Evolutionary conservation across 2,329 filamentous ascomycete species (phyloP).

Genomic region (Alternaria incomplexa): DNA sequence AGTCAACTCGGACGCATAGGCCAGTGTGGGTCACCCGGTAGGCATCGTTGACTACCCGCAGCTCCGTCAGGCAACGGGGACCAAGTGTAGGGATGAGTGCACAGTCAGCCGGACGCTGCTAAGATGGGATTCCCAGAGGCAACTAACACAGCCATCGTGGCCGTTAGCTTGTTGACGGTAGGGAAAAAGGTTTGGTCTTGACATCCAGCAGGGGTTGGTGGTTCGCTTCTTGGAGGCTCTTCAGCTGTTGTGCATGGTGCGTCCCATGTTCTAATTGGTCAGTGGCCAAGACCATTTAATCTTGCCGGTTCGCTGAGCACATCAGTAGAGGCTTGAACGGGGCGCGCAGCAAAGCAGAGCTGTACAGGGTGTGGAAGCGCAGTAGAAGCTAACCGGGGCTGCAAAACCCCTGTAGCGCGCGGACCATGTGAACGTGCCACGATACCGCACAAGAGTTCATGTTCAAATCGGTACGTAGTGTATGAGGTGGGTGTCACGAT

Average conservation of each 20-base stretch:
- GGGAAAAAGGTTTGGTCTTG: constrained; percentile 35
- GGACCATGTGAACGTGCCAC: constrained; percentile 20
- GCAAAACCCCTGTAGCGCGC: constrained; percentile 16
- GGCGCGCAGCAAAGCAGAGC: constrained; percentile 10
- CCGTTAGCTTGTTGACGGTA: constrained; percentile 36
- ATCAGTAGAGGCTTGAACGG: constrained; percentile 15
- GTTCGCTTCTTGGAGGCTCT: constrained; percentile 39
- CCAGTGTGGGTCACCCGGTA: constrained; percentile 33
- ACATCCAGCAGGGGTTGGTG: constrained; percentile 35
- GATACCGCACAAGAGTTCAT: constrained; percentile 17
- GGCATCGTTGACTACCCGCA: constrained; percentile 40
- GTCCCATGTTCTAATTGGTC: constrained; percentile 30
- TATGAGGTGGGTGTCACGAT: constrained; percentile 21
- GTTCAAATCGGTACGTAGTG: constrained; percentile 23
- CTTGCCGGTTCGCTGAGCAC: constrained; percentile 24
- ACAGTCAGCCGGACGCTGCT: constrained; percentile 45
- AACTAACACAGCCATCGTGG: constrained; percentile 46
- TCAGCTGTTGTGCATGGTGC: constrained; percentile 36
- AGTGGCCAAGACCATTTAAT: constrained; percentile 21
- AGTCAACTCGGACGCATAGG: constrained; percentile 24
- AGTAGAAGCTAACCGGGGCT: constrained; percentile 10
- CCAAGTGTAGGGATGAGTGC: constrained; percentile 40
- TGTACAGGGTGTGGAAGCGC: constrained; percentile 4
- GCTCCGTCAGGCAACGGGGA: constrained; percentile 44
- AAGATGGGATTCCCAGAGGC: constrained; percentile 34